Conservation (phyloP, 768 basidiomycete species). For the Termitomyces heimii region DNA sequence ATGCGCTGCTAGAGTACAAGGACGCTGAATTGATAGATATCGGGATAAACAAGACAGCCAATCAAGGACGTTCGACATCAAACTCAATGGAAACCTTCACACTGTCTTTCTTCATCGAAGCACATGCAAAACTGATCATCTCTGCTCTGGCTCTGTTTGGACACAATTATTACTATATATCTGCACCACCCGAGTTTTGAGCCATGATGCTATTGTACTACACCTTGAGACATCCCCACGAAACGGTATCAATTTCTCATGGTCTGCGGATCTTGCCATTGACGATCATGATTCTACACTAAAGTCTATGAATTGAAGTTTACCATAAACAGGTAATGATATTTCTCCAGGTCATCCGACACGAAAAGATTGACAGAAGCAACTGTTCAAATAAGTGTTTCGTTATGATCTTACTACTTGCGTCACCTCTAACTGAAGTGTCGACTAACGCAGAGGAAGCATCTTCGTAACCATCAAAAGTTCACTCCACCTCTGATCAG, state of each 20-base stretch:
- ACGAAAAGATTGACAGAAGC: not conserved
- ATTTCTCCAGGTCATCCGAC: not conserved
- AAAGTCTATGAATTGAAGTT: not conserved
- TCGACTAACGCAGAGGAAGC: too few species aligned
- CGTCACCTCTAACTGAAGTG: not conserved
- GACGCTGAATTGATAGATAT: too few species aligned
- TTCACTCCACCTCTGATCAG: not conserved
- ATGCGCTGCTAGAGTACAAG: too few species aligned
- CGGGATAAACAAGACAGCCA: too few species aligned
- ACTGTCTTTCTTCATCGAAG: too few species aligned
- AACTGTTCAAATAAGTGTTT: not conserved
- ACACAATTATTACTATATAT: not conserved
- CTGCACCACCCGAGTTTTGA: not conserved
- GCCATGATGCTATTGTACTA: not conserved
- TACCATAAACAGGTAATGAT: not conserved
- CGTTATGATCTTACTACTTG: not conserved
- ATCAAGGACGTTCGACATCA: too few species aligned
- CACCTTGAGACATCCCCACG: too few species aligned
- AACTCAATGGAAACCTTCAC: too few species aligned
- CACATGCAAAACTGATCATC: not conserved
- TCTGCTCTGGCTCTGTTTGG: not conserved
- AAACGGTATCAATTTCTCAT: not conserved
- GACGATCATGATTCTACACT: not conserved
- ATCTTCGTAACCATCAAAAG: not conserved
- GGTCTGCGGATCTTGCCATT: not conserved